Percentiles rank a stretch among this genome's conserved stretches.
Evolutionary conservation across 345 rosid species (phyloP).

Genomic region (Citrus australasica): DNA sequence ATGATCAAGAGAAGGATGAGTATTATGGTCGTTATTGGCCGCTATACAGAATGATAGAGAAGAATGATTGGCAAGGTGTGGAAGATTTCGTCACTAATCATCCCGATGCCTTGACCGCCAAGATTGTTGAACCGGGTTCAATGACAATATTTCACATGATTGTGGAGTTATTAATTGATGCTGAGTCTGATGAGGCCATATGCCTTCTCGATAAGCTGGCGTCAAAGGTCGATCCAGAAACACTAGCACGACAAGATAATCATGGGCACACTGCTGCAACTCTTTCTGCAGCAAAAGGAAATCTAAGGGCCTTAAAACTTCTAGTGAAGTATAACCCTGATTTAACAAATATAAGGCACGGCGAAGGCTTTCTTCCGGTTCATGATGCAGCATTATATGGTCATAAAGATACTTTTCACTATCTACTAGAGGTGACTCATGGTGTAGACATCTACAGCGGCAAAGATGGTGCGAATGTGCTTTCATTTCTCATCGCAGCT

Average conservation of each 20-base stretch:
- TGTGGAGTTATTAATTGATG: too few relatives aligned
- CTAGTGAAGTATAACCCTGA: background rate
- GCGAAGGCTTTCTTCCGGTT: background rate
- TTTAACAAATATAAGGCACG: background rate
- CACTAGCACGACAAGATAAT: background rate
- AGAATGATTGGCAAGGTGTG: background rate
- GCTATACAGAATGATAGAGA: background rate
- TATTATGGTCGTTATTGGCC: too few relatives aligned
- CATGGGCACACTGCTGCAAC: rapidly evolving
- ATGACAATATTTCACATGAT: background rate
- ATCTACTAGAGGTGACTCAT: background rate
- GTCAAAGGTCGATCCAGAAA: background rate
- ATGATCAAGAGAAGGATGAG: too few relatives aligned
- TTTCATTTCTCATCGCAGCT: background rate
- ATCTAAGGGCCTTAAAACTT: background rate
- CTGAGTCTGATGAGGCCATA: background rate
- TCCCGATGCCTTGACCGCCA: background rate
- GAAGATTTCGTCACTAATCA: background rate
- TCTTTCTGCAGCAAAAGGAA: background rate
- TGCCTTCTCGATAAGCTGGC: background rate
- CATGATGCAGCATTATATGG: background rate
- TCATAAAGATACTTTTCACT: background rate
- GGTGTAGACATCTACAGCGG: background rate
- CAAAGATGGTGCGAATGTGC: rapidly evolving
- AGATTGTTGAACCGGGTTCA: background rate